Base-by-base conservation (phyloP, 805 yeast species). In the Candida endomychidarum region DNA sequence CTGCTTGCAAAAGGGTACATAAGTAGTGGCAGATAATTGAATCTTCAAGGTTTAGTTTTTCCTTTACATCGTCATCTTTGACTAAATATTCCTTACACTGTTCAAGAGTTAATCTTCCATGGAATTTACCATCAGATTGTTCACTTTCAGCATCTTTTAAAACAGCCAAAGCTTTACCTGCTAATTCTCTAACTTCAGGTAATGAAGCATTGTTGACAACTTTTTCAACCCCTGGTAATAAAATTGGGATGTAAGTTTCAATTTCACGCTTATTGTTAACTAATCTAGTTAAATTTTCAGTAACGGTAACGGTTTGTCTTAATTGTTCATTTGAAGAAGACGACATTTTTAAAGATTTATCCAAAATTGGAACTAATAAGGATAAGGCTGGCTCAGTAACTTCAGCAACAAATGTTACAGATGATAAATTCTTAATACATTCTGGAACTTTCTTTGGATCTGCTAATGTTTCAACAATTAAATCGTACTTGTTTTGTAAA, bases 321-420 rank as follows among this genome's bases (percentile, higher is more conserved):
- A 93, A 77, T 63, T 91, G 95, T 60, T 91, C 98, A 68, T 93
- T 96, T 14, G 97, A 84, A 3, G 95, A 83, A 1, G 96, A 83
- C 27, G 91, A 78, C 70, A 85, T 79, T 55, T 83, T 84, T 56
- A 91, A 74, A 2, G 98, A 91, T 61, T 90, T 87, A 59, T 81
- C 89, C 55, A 91, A 77, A 50, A 90, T 90, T 34, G 99, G 99
- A 33, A 87, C 97, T 56, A 91, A 73, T 42, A 91, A 67, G 7
- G 98, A 78, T 52, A 91, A 73, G 3, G 95, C 95, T 4, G 98
- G 95, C 69, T 90, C 98, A 11, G 97, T 93, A 48, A 91, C 99
- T 70, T 93, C 99, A 34, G 99, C 96, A 36, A 91, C 98, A 62
- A 91, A 91, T 0, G 99, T 93, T 40, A 91, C 97, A 28, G 95